Base-by-base conservation (phyloP, 1,284 basidiomycete species). In the Pyrrhoderma noxium region DNA sequence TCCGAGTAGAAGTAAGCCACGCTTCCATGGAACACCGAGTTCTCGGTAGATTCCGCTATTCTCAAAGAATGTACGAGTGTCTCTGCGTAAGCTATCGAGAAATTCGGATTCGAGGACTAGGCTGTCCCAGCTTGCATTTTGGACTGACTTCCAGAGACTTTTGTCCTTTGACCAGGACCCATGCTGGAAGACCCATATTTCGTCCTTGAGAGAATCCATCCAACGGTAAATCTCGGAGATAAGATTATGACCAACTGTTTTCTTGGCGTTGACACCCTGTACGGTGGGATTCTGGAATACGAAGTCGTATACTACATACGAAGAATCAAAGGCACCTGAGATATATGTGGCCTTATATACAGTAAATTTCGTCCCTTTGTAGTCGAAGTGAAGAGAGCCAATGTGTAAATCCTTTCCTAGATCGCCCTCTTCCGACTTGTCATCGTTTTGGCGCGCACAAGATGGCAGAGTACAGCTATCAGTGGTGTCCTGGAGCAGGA, bases 11-110 rank as follows among this genome's bases (percentile, higher is more conserved):
- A 63, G 42, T 22, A 65, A 55, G 5, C 64, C 64, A 13, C 64
- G 56, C 48, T 75, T 75, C 73, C 73, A 75, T 0, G 71, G 66
- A 1, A 74, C 68, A 0, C 59, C 64, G 21, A 74, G 60, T n/a
- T 66, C 61, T 47, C 67, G 61, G 61, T 74, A 75, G 1, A 66
- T 62, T 27, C 66, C 56, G 50, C 69, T 65, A 36, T 62, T 65
- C 35, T 62, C 62, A 60, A 72, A 72, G 65, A 76, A 76, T 3
- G 63, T 64, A 11, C 61, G 54, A 45, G 72, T 70, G 53, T 75
- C 72, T 18, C 64, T 55, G 46, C 64, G 61, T 1, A 72, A 49
- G 4, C 59, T 53, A 4, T 62, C 57, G 57, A 72, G 71, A 60
- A 75, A 67, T 3, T 61, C 58, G 1, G 64, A 59, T 4, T 70